Conservation (phyloP, 441 rosid species). For the Viola pubescens region DNA sequence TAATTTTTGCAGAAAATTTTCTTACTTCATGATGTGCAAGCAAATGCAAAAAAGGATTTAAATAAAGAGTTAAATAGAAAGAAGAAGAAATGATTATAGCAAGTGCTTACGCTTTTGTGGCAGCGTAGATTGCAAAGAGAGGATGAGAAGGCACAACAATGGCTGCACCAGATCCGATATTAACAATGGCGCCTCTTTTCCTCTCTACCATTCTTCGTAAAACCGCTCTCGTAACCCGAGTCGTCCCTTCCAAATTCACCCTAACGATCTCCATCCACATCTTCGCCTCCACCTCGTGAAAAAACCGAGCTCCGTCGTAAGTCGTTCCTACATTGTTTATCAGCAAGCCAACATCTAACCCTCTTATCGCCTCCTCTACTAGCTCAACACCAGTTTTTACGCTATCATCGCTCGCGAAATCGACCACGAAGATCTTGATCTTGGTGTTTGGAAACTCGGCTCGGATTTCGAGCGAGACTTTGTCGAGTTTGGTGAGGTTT, state of each 20-base stretch:
- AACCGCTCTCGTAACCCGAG: conserved; percentile 49
- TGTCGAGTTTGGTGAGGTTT: conserved; percentile 38
- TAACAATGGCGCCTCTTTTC: conserved; percentile 67
- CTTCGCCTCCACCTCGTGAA: conserved; percentile 66
- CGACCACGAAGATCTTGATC: conserved; percentile 40
- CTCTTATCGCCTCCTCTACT: conserved; percentile 44
- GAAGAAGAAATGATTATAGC: background rate
- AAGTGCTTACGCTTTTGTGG: conserved; percentile 79
- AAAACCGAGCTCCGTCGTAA: conserved; percentile 61
- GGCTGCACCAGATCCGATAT: conserved; percentile 79
- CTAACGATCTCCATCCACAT: conserved; percentile 51
- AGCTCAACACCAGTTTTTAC: conserved; percentile 15
- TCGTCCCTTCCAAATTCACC: conserved; percentile 62
- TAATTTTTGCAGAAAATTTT: too few species aligned
- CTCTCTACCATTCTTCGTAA: conserved; percentile 50
- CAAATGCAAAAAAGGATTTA: background rate
- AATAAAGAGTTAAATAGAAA: background rate
- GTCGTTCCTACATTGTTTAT: conserved; percentile 76
- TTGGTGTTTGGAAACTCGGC: conserved; percentile 26
- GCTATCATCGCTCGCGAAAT: conserved; percentile 31
- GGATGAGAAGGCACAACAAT: conserved; percentile 89
- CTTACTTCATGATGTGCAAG: too few species aligned
- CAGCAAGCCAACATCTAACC: conserved; percentile 56
- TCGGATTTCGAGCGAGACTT: conserved; percentile 34
- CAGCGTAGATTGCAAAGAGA: conserved; percentile 70